Evolutionary conservation across 225 moss, liverwort and hornwort genomes (phyloP).

Genomic region (Pleurozium schreberi): DNA sequence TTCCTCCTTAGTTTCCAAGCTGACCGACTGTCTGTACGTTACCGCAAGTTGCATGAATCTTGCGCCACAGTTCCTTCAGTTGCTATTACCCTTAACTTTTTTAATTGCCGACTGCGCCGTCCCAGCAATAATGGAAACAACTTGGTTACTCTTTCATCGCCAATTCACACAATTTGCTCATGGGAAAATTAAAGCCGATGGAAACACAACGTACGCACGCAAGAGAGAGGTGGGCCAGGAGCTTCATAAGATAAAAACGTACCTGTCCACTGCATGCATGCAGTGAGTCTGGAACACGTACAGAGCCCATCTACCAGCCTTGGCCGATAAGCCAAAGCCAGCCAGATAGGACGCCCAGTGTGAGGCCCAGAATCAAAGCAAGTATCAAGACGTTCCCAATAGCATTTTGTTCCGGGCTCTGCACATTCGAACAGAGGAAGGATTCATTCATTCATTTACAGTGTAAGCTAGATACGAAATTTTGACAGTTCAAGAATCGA

Average conservation of each 20-base stretch:
- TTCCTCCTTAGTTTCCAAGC: too few species aligned
- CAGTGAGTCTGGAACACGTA: neutral
- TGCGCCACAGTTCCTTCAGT: neutral
- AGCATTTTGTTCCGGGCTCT: slow-evolving; percentile 78
- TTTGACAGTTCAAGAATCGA: neutral
- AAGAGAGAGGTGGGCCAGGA: neutral
- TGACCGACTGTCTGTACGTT: too few species aligned
- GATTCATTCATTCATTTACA: too few species aligned
- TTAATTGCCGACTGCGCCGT: neutral
- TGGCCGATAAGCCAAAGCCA: slow-evolving; percentile 89
- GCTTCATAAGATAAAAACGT: neutral
- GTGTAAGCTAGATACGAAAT: neutral
- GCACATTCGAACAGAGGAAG: neutral
- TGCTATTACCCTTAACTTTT: too few species aligned
- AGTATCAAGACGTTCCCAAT: slow-evolving; percentile 75
- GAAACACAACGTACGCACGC: too few species aligned
- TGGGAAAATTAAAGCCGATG: neutral
- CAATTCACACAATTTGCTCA: neutral
- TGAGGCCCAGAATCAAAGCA: slow-evolving; percentile 63
- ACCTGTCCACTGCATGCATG: too few species aligned
- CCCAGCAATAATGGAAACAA: neutral
- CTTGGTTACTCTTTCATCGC: neutral
- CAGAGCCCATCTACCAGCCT: slow-evolving; percentile 48
- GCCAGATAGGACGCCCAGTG: slow-evolving; percentile 45
- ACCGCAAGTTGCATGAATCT: neutral